A percentile compares a stretch with the other conserved stretches of the same genome.
These are phyloP conservation scores for Quercus variabilis DNA, from an alignment of 306 rosid genomes.

Conservation along the genomic window DNA sequence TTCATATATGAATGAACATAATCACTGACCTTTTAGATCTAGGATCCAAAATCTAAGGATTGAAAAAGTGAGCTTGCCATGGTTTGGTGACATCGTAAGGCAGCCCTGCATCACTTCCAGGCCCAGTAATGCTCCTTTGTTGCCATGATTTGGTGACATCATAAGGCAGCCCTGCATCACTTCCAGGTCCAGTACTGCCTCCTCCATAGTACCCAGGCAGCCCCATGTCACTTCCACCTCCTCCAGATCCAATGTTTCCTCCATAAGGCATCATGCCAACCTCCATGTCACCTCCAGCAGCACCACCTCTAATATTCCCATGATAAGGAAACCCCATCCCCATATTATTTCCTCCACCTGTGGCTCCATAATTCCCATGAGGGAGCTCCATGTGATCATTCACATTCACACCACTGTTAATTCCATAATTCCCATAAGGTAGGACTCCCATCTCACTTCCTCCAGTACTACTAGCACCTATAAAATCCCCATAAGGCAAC, in stretches of 20 bases:
- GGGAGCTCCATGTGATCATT: not conserved
- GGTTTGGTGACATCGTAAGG: too few relatives aligned
- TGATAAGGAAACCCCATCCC: not conserved
- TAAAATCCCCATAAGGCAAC: not conserved
- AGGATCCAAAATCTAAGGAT: too few relatives aligned
- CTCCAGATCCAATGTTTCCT: not conserved
- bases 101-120: not conserved
- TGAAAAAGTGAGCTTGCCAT: too few relatives aligned
- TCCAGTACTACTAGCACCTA: not conserved
- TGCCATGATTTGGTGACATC: too few relatives aligned
- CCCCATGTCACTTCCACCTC: not conserved
- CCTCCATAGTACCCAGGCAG: not conserved
- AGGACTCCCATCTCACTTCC: not conserved
- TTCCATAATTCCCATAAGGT: not conserved
- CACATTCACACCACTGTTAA: not conserved
- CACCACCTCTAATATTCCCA: not conserved
- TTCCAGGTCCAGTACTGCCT: not conserved
- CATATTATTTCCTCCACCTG: not conserved
- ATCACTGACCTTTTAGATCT: too few relatives aligned
- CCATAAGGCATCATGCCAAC: not conserved
- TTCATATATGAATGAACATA: too few relatives aligned
- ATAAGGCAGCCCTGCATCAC: not conserved
- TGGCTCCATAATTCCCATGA: not conserved
- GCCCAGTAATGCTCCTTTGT: not conserved
- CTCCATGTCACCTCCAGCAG: not conserved